Conservation (phyloP, 2,329 filamentous ascomycete species). For the Cordyceps fumosorosea region DNA sequence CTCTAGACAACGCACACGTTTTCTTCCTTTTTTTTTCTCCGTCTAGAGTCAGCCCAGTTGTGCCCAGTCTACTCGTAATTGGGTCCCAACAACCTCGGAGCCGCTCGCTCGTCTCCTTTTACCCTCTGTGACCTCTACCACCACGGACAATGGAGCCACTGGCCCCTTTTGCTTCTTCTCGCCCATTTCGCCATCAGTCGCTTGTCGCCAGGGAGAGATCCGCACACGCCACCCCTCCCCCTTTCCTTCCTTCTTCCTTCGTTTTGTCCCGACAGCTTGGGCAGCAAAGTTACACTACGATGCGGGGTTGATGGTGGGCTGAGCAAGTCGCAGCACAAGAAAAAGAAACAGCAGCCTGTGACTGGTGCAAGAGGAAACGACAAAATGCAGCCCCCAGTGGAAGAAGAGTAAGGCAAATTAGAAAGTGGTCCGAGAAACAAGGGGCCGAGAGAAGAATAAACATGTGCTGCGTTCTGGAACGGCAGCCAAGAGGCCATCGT, state of each 20-base stretch:
- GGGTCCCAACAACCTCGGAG: too few relatives aligned
- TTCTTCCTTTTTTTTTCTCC: too few relatives aligned
- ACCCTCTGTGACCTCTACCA: too few relatives aligned
- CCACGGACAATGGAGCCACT: too few relatives aligned
- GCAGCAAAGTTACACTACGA: neutral
- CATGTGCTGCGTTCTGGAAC: neutral
- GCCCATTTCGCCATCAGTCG: too few relatives aligned
- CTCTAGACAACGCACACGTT: too few relatives aligned
- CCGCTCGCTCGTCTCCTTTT: too few relatives aligned
- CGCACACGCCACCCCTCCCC: neutral
- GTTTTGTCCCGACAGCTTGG: conserved; percentile 8
- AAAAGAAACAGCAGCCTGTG: neutral
- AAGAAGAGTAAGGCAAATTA: neutral
- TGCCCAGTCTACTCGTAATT: too few relatives aligned
- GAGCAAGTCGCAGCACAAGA: neutral
- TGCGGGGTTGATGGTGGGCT: neutral
- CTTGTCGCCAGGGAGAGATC: too few relatives aligned
- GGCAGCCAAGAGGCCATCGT: neutral
- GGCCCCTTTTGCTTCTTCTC: too few relatives aligned
- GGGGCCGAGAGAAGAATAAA: neutral
- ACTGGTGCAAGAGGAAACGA: neutral
- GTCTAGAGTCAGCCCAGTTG: too few relatives aligned
- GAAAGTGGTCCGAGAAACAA: too few relatives aligned
- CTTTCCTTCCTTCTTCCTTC: neutral
- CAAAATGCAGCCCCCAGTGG: neutral